Base-by-base conservation (phyloP, 768 basidiomycete genomes). In the Mycena amicta region DNA sequence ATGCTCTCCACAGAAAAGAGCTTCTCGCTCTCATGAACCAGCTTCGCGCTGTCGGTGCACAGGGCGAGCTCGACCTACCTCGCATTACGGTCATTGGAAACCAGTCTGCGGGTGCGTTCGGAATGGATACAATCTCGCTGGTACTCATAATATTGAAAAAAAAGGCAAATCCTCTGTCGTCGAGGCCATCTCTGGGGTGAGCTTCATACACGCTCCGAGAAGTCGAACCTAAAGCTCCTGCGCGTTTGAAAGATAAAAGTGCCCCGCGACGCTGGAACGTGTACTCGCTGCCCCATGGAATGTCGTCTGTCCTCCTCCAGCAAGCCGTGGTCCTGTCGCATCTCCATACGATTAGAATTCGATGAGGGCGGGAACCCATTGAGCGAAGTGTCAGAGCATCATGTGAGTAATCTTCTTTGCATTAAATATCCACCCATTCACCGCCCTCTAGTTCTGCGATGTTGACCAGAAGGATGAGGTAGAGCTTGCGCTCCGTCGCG, bases 41-140 rank as follows among this genome's bases (percentile, higher is more conserved):
- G 40, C 63, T 76, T 15, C 70, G 71, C 13, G 68, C 71, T 3
- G 67, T 75, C 27, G 76, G 80, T 1, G 74, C 76, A 2, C 77
- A 82, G 66, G 71, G 70, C 3, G 76, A 80, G 23, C 65, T 83
- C 12, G 80, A 83, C 55, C 67, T 84, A 4, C 81, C 83, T 6
- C 69, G 80, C 6, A 78, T 83, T 43, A 77, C 76, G 20, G 79
- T 82, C 40, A 80, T 82, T 37, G 82, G 82, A 15, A 81, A 80
- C 43, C 83, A 84, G 66, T 78, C 76, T 49, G 80, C 81, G 5
- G 83, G 80, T 72, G 15, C 26, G 56, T 59, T 8, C 33, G 13
- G 18, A 37, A 8, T 13, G 22, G 5, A 0, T 43, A n/a, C 23
- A 22, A 6, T 41, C 37, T 31, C 16, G 45, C n/a, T 12, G 15